phyloP scores from a whole-genome alignment of 2,329 filamentous ascomycete genomes.

The Pseudofabraea citricarpa region DNA sequence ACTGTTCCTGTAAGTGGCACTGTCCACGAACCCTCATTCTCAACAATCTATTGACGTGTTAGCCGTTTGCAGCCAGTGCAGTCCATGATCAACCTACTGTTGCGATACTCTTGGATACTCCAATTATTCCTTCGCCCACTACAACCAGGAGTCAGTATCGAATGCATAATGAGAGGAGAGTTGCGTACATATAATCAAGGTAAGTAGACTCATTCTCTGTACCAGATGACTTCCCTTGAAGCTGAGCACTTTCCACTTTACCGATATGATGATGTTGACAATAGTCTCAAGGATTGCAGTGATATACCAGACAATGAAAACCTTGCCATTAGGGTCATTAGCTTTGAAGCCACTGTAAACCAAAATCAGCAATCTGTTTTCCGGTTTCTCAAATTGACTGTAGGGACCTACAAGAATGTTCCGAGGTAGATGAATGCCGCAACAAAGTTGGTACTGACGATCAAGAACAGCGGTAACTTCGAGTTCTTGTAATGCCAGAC shows the following conservation, averaged over 20 bases:
- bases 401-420: no score
- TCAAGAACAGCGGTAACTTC: background rate
- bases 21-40: background rate
- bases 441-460: background rate
- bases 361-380: no score
- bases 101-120: conserved; percentile 2
- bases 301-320: conserved; percentile 5
- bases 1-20: conserved; percentile 1
- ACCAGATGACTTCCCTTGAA: conserved; percentile 52
- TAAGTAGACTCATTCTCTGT: conserved; percentile 50
- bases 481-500: conserved; percentile 6
- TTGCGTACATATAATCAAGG: conserved; percentile 31
- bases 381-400: no score
- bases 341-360: background rate
- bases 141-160: background rate
- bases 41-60: background rate
- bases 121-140: conserved; percentile 6
- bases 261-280: conserved; percentile 1
- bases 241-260: conserved; percentile 27
- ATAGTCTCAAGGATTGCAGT: conserved; percentile 1
- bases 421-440: conserved; percentile 4
- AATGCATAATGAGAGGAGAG: background rate
- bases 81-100: background rate
- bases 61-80: background rate
- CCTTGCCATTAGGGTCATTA: background rate